Conservation (phyloP, 2,329 filamentous ascomycete genomes). For the Fusarium concolor region DNA sequence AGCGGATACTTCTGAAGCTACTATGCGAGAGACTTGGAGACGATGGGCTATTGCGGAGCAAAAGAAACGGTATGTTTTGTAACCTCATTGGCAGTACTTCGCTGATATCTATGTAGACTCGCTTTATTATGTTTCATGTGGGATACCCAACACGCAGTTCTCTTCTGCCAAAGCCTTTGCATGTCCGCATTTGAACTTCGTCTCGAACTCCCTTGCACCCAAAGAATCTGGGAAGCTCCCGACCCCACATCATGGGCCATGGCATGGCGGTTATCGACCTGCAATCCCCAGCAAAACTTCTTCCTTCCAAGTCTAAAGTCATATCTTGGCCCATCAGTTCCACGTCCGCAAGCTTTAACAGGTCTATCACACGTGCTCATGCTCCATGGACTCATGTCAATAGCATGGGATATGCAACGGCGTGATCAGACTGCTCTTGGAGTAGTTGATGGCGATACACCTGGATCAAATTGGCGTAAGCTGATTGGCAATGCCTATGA, state of each 20-base stretch:
- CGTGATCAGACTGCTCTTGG: slow-evolving; percentile 70
- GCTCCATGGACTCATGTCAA: slow-evolving; percentile 71
- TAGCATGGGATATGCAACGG: slow-evolving; percentile 71
- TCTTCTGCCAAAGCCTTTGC: slow-evolving; percentile 74
- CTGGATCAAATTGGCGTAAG: not conserved
- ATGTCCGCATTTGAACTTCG: slow-evolving; percentile 74
- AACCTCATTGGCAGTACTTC: accelerated
- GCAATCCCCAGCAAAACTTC: not conserved
- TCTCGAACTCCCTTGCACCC: slow-evolving; percentile 65
- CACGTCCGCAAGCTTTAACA: slow-evolving; percentile 23
- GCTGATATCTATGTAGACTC: slow-evolving; percentile 38
- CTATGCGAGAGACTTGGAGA: not conserved
- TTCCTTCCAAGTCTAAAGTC: slow-evolving; percentile 4
- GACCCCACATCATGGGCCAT: slow-evolving; percentile 64
- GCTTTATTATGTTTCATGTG: slow-evolving; percentile 73
- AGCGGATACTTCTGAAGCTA: not conserved
- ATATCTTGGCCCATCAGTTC: not conserved
- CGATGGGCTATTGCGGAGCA: slow-evolving; percentile 10
- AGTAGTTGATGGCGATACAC: not conserved
- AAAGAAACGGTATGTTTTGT: not conserved
- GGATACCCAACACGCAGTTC: slow-evolving; percentile 73
- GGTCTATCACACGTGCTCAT: slow-evolving; percentile 64
- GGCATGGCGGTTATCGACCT: not conserved
- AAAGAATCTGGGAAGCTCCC: slow-evolving; percentile 67
- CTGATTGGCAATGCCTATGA: slow-evolving; percentile 1